phyloP scores from a whole-genome alignment of 2,329 filamentous ascomycete species.

The Sporothrix brasiliensis region DNA sequence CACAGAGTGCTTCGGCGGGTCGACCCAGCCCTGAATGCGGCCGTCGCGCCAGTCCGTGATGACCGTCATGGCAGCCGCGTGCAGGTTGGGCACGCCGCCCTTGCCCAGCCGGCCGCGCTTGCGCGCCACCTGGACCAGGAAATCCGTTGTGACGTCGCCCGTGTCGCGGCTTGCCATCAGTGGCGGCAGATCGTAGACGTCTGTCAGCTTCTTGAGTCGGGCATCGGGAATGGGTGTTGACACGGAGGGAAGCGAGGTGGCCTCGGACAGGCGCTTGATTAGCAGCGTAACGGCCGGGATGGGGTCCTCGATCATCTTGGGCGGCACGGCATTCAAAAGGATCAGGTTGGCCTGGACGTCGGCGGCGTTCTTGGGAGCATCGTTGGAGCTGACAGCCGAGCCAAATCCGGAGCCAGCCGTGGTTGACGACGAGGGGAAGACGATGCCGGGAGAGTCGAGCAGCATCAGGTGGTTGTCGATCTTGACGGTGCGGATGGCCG shows the following conservation, averaged over 20 bases:
- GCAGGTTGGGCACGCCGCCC: constrained; percentile 86
- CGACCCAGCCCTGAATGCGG: constrained; percentile 88
- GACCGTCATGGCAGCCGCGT: constrained; percentile 86
- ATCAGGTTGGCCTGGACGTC: constrained; percentile 83
- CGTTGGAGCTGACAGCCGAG: constrained; percentile 42
- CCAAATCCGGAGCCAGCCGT: constrained; percentile 21
- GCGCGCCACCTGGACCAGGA: constrained; percentile 90
- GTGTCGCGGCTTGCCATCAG: constrained; percentile 64
- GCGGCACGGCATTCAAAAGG: constrained; percentile 87
- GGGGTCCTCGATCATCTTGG: constrained; percentile 92
- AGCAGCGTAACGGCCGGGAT: constrained; percentile 83
- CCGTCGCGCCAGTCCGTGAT: constrained; percentile 97
- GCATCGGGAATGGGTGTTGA: constrained; percentile 44
- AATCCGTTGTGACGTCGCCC: constrained; percentile 82
- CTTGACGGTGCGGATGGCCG: constrained; percentile 84
- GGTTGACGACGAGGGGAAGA: constrained; percentile 73
- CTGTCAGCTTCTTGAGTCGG: constrained; percentile 76
- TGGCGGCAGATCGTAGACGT: constrained; percentile 81
- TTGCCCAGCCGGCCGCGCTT: constrained; percentile 87
- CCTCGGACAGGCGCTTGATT: constrained; percentile 72
- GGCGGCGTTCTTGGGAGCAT: constrained; percentile 60
- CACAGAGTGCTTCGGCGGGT: constrained; percentile 70
- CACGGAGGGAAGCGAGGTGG: constrained; percentile 58
- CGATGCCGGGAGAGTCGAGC: constrained; percentile 91
- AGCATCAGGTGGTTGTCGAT: constrained; percentile 92